Conservation (phyloP, 1,139 yeast species). For the Candida sp. region DNA sequence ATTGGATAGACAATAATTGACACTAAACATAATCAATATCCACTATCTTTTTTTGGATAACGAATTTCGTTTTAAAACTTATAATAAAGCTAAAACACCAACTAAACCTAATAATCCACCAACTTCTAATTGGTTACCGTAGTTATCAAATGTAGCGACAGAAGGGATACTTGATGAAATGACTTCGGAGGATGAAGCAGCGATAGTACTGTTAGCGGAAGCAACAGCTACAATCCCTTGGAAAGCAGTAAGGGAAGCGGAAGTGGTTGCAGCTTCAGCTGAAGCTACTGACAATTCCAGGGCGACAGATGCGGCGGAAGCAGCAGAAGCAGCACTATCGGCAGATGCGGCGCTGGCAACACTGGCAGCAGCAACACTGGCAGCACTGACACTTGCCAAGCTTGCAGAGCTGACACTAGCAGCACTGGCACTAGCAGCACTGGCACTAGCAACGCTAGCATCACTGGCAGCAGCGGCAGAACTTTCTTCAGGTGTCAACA, state of each 20-base stretch:
- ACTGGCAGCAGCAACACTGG: constrained; percentile 9
- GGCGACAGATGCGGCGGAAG: constrained; percentile 12
- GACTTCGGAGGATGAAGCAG: constrained; percentile 9
- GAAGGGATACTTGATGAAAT: constrained; percentile 10
- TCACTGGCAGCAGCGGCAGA: constrained; percentile 21
- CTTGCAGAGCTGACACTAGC: constrained; percentile 11
- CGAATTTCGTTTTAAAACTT: constrained; percentile 7
- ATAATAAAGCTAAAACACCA: constrained; percentile 46
- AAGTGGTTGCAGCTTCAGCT: constrained; percentile 9
- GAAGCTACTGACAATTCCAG: constrained; percentile 5
- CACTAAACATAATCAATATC: not conserved
- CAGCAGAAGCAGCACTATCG: constrained; percentile 6
- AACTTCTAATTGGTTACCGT: constrained; percentile 11
- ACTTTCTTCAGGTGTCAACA: constrained; percentile 41
- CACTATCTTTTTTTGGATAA: no score
- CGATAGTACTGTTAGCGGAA: constrained; percentile 14
- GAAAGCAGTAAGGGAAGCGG: constrained; percentile 29
- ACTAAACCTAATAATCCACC: constrained; percentile 47
- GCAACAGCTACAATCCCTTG: constrained; percentile 48
- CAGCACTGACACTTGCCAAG: constrained; percentile 14
- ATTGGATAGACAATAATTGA: not conserved
- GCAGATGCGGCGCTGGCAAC: constrained; percentile 15
- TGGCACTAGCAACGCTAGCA: constrained; percentile 14
- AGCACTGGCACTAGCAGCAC: constrained; percentile 15
- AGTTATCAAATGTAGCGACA: constrained; percentile 17